Conservation (phyloP, 805 yeast genomes). For the Candida caryicola region DNA sequence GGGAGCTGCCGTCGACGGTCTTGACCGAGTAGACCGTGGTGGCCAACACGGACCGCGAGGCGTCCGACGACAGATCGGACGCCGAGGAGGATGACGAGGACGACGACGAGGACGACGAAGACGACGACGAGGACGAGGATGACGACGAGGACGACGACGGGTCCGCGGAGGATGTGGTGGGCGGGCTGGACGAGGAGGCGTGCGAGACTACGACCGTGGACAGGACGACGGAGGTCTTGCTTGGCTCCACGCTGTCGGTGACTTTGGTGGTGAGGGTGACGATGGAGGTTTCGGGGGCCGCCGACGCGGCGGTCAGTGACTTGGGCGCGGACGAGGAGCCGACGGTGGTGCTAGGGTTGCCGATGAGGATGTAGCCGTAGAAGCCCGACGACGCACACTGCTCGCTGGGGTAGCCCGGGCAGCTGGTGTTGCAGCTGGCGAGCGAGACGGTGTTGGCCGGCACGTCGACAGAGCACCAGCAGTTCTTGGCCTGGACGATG, state of each 20-base stretch:
- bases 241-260: constrained; percentile 9
- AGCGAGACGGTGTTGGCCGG: constrained; percentile 42
- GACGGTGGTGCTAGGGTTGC: constrained; percentile 5
- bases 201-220: constrained; percentile 2
- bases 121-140: constrained; percentile 16
- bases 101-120: constrained; percentile 12
- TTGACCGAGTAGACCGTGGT: constrained; percentile 22
- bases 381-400: constrained; percentile 43
- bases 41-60: constrained; percentile 15
- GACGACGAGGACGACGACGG: constrained; percentile 7
- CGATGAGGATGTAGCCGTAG: constrained; percentile 52
- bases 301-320: constrained; percentile 5
- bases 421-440: constrained; percentile 32
- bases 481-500: constrained; percentile 46
- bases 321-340: constrained; percentile 7
- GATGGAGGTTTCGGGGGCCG: constrained; percentile 4
- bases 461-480: constrained; percentile 60
- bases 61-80: constrained; percentile 16
- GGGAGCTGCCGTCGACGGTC: constrained; percentile 20
- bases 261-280: constrained; percentile 14
- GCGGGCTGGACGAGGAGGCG: constrained; percentile 18
- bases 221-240: constrained; percentile 6
- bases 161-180: constrained; percentile 18
- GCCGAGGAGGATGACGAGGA: constrained; percentile 11
- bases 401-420: constrained; percentile 48